Evolutionary conservation across 164 flowering plant species (phyloP).

Genomic region (Sextonia rubra): DNA sequence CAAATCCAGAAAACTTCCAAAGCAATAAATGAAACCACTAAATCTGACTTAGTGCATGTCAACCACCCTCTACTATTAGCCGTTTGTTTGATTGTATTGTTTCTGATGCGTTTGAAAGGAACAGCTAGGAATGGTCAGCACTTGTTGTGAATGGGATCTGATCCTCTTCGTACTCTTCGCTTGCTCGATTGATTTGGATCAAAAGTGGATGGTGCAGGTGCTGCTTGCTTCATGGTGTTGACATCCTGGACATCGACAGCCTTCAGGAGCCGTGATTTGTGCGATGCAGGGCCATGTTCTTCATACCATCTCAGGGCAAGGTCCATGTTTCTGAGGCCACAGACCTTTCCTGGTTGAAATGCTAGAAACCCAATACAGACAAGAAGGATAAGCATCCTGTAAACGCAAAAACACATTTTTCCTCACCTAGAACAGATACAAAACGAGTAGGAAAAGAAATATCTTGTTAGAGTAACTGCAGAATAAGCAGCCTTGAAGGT

Average conservation of each 20-base stretch:
- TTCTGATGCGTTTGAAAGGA: background rate
- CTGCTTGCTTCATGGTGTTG: constrained; percentile 22
- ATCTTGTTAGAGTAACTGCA: constrained; percentile 3
- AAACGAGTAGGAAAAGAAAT: background rate
- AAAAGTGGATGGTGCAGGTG: constrained; percentile 43
- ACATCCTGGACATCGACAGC: constrained; percentile 19
- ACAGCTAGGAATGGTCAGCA: constrained; percentile 25
- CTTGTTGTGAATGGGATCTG: constrained; percentile 82
- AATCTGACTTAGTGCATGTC: background rate
- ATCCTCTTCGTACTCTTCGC: constrained; percentile 59
- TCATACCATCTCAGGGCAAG: constrained; percentile 38
- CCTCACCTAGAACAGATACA: constrained; percentile 2
- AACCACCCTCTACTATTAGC: background rate
- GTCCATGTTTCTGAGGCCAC: constrained; percentile 44
- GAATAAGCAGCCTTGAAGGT: constrained; percentile 21
- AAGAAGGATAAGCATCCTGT: constrained; percentile 34
- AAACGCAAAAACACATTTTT: constrained; percentile 38
- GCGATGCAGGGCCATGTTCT: background rate
- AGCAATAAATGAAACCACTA: constrained; percentile 7
- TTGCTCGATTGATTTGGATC: constrained; percentile 58
- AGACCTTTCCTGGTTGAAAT: constrained; percentile 37
- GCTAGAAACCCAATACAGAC: constrained; percentile 40
- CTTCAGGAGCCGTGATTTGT: background rate
- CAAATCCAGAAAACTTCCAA: constrained; percentile 13
- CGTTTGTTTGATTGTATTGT: too few species aligned